Base-by-base conservation (phyloP, 176 grass and related monocot species). In the Phoenix dactylifera region DNA sequence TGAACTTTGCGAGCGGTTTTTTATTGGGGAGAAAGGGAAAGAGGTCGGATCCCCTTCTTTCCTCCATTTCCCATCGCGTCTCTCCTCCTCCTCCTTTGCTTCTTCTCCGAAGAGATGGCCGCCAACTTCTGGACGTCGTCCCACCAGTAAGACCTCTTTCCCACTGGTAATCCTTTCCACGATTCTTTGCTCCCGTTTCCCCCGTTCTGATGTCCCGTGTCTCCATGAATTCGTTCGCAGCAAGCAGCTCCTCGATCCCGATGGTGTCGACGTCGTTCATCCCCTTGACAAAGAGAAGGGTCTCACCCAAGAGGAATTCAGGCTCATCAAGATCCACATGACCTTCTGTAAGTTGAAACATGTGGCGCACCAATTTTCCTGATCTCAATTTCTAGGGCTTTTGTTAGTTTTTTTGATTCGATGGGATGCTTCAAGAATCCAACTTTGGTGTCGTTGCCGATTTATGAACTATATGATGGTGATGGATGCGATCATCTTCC, bases 321-420 rank as follows among this genome's bases (percentile, higher is more conserved):
- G 84, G 63, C 84, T 92, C 53, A 74, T 98, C 70, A 98, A 92
- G 66, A 92, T 92, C 73, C 87, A 98, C 79, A 98, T 98, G 87
- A 92, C 84, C 29, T 76, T 70, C 72, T 82, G 93, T 85, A 67
- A 84, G 79, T 52, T 44, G 10, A 44, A 12, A 44, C 35, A 12
- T 44, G 66, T 15, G 17, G 56, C n/a, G 14, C 3, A 59, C 22
- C 30, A 28, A 28, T 24, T 16, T 28, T 16, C 64, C 32, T 57
- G 35, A 54, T 54, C 10, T 32, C 4, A n/a, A 63, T 58, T 54
- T 55, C 54, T 52, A 49, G 6, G 50, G 22, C 48, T 50, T 30
- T 52, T 62, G 19, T 17, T 18, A 44, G 9, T 14, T 14, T 44
- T 30, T 14, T 44, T 3, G 9, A 44, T 44, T 44, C 35, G 35